These are phyloP conservation scores for Gyromitra esculenta DNA, from an alignment of 2,329 filamentous ascomycete genomes.

Conservation along the genomic window DNA sequence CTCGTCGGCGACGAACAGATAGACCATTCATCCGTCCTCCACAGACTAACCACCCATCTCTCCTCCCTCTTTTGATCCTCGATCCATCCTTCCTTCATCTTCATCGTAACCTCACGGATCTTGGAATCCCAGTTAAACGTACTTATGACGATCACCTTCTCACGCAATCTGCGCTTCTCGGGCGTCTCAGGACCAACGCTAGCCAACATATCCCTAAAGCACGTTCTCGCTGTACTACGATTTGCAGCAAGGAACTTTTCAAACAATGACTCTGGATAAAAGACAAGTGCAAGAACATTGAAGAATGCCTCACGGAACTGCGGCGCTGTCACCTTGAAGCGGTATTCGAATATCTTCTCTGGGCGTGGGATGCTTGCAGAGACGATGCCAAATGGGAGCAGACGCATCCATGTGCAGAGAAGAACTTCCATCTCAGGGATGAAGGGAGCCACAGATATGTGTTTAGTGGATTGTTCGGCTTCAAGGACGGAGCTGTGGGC, in stretches of 20 bases:
- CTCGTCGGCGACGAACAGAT: constrained; percentile 27
- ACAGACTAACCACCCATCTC: constrained; percentile 22
- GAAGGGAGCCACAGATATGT: constrained; percentile 33
- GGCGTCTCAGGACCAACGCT: background rate
- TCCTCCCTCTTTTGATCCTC: constrained; percentile 34
- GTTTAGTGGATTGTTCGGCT: constrained; percentile 11
- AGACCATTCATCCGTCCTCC: constrained; percentile 38
- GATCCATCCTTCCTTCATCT: constrained; percentile 43
- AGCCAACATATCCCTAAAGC: constrained; percentile 17
- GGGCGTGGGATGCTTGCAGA: constrained; percentile 31
- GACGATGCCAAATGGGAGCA: constrained; percentile 34
- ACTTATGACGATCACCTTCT: constrained; percentile 19
- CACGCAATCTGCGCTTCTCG: constrained; percentile 17
- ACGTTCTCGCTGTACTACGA: background rate
- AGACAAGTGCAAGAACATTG: constrained; percentile 25
- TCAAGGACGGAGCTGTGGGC: constrained; percentile 3
- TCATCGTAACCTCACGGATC: constrained; percentile 10
- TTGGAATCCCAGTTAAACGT: constrained; percentile 36
- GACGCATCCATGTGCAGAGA: constrained; percentile 35
- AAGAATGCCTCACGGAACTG: constrained; percentile 32
- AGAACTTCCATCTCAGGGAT: constrained; percentile 37
- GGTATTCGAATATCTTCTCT: constrained; percentile 42
- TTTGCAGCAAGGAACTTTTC: constrained; percentile 9
- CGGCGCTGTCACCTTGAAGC: constrained; percentile 20
- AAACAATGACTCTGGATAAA: constrained; percentile 35